Conservation (phyloP, 352 stramenopile species). For the Pythium folliculosum region DNA sequence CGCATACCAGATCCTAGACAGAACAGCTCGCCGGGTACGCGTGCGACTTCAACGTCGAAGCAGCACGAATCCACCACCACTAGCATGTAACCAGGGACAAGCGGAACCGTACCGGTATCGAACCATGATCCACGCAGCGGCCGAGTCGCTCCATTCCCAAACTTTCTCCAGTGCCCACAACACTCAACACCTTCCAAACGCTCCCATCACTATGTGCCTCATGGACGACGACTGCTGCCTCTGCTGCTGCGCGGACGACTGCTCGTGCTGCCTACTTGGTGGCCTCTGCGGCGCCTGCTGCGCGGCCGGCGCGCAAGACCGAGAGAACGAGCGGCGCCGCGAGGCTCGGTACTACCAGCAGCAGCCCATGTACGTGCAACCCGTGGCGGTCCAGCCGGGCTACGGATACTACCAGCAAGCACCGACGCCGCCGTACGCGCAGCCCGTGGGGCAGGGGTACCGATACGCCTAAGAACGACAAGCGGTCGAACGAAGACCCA, state of each 20-base stretch:
- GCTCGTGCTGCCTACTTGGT: conserved; percentile 13
- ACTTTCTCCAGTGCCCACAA: not conserved
- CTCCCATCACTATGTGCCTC: not conserved
- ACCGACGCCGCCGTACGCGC: no score
- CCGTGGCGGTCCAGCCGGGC: not conserved
- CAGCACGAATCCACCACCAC: not conserved
- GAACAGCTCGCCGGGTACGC: no score
- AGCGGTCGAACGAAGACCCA: no score
- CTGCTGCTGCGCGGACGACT: conserved; percentile 9
- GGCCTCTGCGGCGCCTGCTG: conserved; percentile 10
- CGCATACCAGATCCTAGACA: conserved; percentile 1
- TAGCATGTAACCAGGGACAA: no score
- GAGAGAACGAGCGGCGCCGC: conserved; percentile 7
- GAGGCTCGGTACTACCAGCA: not conserved
- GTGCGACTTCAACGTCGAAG: no score
- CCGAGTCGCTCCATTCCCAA: not conserved
- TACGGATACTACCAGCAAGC: not conserved
- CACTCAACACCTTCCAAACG: not conserved
- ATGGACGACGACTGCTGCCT: not conserved
- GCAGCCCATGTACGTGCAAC: conserved; percentile 14
- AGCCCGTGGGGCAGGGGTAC: not conserved
- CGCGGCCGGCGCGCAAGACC: not conserved
- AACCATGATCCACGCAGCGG: no score
- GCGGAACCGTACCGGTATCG: no score
- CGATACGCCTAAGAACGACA: not conserved